Conservation (phyloP, 192 early-diverging fungal species). For the Podila clonocystis region DNA sequence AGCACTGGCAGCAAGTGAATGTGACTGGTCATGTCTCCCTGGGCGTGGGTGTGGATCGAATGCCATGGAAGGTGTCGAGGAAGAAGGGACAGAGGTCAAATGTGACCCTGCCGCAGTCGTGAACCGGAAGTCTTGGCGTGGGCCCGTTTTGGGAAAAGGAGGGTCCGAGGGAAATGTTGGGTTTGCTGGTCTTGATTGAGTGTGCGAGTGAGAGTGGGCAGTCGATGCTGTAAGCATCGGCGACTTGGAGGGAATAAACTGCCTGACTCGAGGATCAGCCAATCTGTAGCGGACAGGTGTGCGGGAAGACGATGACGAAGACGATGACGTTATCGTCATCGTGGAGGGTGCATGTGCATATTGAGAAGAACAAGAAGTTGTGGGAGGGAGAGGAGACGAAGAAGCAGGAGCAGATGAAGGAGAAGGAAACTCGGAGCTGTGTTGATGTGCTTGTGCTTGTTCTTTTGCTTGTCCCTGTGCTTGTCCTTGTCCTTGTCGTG, state of each 20-base stretch:
- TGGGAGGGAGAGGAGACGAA: too few relatives aligned
- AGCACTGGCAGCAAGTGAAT: neutral
- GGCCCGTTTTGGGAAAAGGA: too few relatives aligned
- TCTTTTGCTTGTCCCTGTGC: neutral
- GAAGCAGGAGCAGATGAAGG: too few relatives aligned
- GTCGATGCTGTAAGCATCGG: conserved; percentile 3
- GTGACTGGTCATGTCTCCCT: neutral
- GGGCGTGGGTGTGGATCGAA: neutral
- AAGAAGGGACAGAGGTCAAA: neutral
- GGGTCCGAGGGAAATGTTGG: neutral
- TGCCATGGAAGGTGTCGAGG: neutral
- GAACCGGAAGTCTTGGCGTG: too few relatives aligned
- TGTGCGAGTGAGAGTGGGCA: neutral
- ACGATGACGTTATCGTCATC: neutral
- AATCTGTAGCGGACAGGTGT: conserved; percentile 1
- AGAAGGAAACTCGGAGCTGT: too few relatives aligned
- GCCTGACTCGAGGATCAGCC: conserved; percentile 1
- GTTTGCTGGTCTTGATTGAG: neutral
- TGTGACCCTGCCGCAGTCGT: neutral
- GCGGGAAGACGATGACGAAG: neutral
- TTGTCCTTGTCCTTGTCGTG: neutral
- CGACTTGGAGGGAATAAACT: neutral
- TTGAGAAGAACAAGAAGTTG: neutral
- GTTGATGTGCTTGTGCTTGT: neutral
- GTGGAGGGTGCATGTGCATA: neutral